phyloP scores from a whole-genome alignment of 2,329 filamentous ascomycete genomes.

The Chaetomiaceae sp. region DNA sequence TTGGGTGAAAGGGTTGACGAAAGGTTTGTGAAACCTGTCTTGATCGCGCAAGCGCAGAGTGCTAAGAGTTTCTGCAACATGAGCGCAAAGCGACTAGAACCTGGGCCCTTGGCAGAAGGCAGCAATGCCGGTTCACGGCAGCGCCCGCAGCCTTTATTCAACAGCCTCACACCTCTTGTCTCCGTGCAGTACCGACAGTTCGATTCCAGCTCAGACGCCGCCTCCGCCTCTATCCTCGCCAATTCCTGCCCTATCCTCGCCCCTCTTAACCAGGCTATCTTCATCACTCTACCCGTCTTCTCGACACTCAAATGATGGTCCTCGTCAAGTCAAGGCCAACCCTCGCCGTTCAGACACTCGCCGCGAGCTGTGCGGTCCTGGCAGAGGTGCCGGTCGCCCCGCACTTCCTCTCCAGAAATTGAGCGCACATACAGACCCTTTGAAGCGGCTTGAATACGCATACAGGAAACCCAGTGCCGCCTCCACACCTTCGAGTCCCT shows the following conservation, averaged over 20 bases:
- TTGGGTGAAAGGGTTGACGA: too few species aligned
- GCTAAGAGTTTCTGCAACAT: too few species aligned
- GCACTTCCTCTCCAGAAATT: neutral
- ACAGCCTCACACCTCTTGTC: slow-evolving; percentile 19
- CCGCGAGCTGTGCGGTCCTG: neutral
- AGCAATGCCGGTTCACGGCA: slow-evolving; percentile 14
- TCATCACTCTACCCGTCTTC: slow-evolving; percentile 6
- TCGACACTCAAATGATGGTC: neutral
- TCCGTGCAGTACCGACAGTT: slow-evolving; percentile 12
- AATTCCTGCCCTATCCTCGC: neutral
- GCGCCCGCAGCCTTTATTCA: slow-evolving; percentile 16
- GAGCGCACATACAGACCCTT: neutral
- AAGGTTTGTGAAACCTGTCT: too few species aligned
- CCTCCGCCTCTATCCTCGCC: neutral
- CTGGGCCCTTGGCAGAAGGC: neutral
- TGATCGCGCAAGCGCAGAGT: too few species aligned
- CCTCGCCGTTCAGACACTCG: neutral
- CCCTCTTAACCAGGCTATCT: neutral
- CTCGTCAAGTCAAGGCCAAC: neutral
- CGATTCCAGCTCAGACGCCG: neutral
- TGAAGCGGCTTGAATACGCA: neutral
- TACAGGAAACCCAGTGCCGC: neutral
- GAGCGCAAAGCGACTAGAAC: neutral
- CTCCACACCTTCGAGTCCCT: neutral
- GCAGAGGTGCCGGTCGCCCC: neutral